phyloP scores from a whole-genome alignment of 1,139 yeast genomes.

The Tardiomyces digboiensis region DNA sequence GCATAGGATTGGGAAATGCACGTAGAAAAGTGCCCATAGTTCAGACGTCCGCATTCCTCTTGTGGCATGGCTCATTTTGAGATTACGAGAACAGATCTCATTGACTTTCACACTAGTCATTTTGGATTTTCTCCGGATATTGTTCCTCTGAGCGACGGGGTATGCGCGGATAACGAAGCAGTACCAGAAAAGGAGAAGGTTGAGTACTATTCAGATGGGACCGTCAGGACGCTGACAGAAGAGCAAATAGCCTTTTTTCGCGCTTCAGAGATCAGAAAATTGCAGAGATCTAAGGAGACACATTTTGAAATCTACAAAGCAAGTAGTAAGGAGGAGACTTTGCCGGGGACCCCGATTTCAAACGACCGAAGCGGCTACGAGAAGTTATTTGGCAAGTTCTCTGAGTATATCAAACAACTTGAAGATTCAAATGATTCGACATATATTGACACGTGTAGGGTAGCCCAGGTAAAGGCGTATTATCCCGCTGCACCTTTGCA shows the following conservation, averaged over 20 bases:
- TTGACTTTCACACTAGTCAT: not conserved
- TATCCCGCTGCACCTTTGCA: conserved; percentile 14
- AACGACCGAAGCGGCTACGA: conserved; percentile 4
- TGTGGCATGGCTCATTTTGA: not conserved
- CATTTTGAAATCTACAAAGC: not conserved
- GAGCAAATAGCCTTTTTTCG: conserved; percentile 19
- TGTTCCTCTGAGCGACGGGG: not conserved
- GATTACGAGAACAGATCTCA: not conserved
- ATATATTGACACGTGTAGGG: conserved; percentile 6
- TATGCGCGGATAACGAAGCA: not conserved
- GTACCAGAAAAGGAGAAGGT: not conserved
- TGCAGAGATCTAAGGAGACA: conserved; percentile 1
- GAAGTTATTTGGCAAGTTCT: conserved; percentile 9
- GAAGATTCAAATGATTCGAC: conserved; percentile 9
- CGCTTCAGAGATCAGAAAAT: conserved; percentile 11
- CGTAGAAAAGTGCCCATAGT: too few species aligned
- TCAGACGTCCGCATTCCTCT: too few species aligned
- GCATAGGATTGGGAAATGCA: too few species aligned
- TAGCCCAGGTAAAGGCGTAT: conserved; percentile 8
- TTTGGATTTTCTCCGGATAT: not conserved
- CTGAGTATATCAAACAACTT: conserved; percentile 7
- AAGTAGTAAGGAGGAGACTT: conserved; percentile 9
- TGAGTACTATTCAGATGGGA: conserved; percentile 16
- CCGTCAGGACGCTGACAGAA: conserved; percentile 17
- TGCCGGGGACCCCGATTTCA: conserved; percentile 8